Conservation (phyloP, 2,329 filamentous ascomycete species). For the Cercospora sp. region DNA sequence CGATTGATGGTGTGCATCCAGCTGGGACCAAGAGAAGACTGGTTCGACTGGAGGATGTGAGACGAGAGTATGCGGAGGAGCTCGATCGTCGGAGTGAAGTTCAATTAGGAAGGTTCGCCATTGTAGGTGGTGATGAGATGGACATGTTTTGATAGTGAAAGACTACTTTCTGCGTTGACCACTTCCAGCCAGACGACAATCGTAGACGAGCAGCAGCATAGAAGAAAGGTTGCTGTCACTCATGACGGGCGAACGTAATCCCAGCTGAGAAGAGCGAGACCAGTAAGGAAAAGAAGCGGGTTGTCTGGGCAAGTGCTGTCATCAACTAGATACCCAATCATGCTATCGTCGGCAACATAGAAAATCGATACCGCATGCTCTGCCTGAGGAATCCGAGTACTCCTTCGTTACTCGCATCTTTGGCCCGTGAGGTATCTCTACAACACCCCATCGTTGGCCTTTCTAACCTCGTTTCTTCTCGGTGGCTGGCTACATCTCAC, state of each 20-base stretch:
- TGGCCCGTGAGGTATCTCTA: neutral
- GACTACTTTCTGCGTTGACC: neutral
- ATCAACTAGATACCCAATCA: neutral
- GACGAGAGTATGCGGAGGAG: conserved; percentile 86
- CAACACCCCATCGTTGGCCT: neutral
- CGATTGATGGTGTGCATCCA: conserved; percentile 46
- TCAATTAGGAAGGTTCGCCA: conserved; percentile 84
- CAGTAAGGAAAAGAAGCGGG: neutral
- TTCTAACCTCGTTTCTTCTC: neutral
- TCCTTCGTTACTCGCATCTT: neutral
- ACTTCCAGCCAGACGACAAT: neutral
- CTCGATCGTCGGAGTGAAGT: conserved; percentile 86
- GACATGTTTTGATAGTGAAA: conserved; percentile 32
- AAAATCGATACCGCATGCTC: neutral
- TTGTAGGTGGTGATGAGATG: conserved; percentile 50
- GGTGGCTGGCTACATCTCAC: neutral
- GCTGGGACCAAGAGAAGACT: conserved; percentile 64
- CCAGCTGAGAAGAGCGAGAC: neutral
- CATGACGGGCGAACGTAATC: neutral
- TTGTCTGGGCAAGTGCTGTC: neutral
- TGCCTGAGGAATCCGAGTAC: neutral
- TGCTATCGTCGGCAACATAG: neutral
- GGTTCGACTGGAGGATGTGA: conserved; percentile 80
- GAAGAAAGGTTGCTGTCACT: neutral
- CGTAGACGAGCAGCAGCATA: neutral